A percentile compares a stretch with the other conserved stretches of the same genome.
These are phyloP conservation scores for Amanita polypyramis DNA, from an alignment of 768 basidiomycete species.

Conservation along the genomic window DNA sequence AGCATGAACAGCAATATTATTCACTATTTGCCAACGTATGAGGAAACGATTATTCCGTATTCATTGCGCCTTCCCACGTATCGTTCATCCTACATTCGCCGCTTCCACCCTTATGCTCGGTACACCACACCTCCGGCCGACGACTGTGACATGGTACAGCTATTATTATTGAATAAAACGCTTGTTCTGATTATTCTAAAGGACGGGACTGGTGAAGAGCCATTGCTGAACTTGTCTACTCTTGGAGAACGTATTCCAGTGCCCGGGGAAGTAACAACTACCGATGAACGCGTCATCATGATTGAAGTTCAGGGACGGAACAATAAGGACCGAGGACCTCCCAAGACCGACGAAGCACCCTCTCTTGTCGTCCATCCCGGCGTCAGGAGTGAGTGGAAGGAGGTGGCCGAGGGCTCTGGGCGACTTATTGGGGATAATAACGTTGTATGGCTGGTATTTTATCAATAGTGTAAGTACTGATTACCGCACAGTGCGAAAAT, in stretches of 20 bases:
- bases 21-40: neutral
- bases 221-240: neutral
- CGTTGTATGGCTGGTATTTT: too few relatives aligned
- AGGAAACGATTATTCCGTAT: neutral
- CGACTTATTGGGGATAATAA: too few relatives aligned
- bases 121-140: neutral
- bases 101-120: neutral
- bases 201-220: neutral
- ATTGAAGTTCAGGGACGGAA: neutral
- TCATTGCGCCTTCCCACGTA: constrained; percentile 3
- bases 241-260: neutral
- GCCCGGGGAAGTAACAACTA: neutral
- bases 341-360: too few relatives aligned
- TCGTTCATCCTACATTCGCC: neutral
- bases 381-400: too few relatives aligned
- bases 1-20: neutral
- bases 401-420: too few relatives aligned
- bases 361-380: too few relatives aligned
- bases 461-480: too few relatives aligned
- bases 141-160: neutral
- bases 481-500: too few relatives aligned
- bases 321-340: too few relatives aligned
- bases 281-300: neutral
- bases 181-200: neutral
- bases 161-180: neutral